Evolutionary conservation across 1,139 yeast genomes (phyloP), one percentile per base, ranked within the genome.

Genomic region (Hansenula lynferdii): DNA sequence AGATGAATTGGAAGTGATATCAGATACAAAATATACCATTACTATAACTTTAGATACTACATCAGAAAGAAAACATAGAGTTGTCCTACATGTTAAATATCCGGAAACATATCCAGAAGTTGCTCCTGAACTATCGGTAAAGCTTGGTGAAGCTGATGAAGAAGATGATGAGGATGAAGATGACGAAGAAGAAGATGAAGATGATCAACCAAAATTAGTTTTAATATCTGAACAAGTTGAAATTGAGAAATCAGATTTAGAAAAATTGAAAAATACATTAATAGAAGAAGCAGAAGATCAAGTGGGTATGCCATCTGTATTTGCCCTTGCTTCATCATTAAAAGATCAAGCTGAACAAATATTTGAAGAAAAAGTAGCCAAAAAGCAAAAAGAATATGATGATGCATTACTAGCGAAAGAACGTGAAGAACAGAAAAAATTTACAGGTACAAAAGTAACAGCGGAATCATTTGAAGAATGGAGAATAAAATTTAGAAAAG

Each of bases 251-350:
- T 53, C 56, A 0, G 87, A 80, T 48, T 56, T 76, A 38, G 53
- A 60, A 3, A 51, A 50, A 12, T 60, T 83, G 33, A 53, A 64
- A 28, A 57, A 55, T 5, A 63, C 66, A 45, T 52, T 81, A 34
- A 62, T 65, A 17, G 75, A 70, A 40, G 87, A 81, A 50, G 95
- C 95, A 2, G 80, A 80, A 41, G 74, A 80, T 40, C 89, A 85
- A 56, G 53, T 82, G 38, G 97, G 98, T 2, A 82, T 90, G 72
- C 95, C 96, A 14, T 81, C 90, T 50, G 72, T 90, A 6, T 92
- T 89, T 62, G 78, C 96, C 0, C 60, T 92, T 36, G 76, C 85
- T 0, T 79, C 94, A 2, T 67, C 77, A 14, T 67, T 89, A 39
- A 90, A 90, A 56, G 97, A 90, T 38, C 75, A 74, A 42, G 90